Conservation (phyloP, 352 stramenopile genomes). For the Phytopythium delawarense region DNA sequence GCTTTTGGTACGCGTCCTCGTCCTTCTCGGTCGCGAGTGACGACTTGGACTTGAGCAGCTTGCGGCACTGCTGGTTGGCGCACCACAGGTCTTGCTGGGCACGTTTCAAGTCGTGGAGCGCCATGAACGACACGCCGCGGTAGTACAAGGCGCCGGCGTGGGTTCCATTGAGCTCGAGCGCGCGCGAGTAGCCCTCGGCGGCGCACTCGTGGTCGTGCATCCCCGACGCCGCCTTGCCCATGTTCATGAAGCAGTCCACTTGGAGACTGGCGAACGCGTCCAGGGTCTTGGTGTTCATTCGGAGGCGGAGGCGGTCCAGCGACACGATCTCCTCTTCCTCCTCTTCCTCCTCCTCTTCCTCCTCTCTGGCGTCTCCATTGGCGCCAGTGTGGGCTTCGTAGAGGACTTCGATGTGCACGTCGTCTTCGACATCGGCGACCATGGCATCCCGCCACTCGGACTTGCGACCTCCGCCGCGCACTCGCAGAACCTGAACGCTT, state of each 20-base stretch:
- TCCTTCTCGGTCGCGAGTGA: constrained; percentile 10
- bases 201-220: constrained; percentile 52
- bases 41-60: constrained; percentile 33
- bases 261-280: constrained; percentile 43
- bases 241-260: constrained; percentile 80
- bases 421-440: constrained; percentile 54
- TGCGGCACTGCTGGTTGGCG: constrained; percentile 53
- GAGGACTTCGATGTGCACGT: constrained; percentile 44
- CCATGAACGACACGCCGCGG: constrained; percentile 61
- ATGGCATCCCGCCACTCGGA: constrained; percentile 45
- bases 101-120: constrained; percentile 49
- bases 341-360: constrained; percentile 35
- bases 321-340: constrained; percentile 56
- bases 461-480: constrained; percentile 1
- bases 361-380: constrained; percentile 35
- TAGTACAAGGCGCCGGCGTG: constrained; percentile 67
- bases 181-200: constrained; percentile 57
- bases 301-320: constrained; percentile 43
- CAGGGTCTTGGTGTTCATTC: constrained; percentile 48
- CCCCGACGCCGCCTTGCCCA: constrained; percentile 63
- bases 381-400: constrained; percentile 31
- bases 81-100: constrained; percentile 66
- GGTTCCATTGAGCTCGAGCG: constrained; percentile 31
- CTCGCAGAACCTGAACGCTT: constrained; percentile 37
- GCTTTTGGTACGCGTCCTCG: neutral